Evolutionary conservation across 2,329 filamentous ascomycete species (phyloP), one percentile per base, ranked within the genome.

Genomic region (Trichoderma sp.): DNA sequence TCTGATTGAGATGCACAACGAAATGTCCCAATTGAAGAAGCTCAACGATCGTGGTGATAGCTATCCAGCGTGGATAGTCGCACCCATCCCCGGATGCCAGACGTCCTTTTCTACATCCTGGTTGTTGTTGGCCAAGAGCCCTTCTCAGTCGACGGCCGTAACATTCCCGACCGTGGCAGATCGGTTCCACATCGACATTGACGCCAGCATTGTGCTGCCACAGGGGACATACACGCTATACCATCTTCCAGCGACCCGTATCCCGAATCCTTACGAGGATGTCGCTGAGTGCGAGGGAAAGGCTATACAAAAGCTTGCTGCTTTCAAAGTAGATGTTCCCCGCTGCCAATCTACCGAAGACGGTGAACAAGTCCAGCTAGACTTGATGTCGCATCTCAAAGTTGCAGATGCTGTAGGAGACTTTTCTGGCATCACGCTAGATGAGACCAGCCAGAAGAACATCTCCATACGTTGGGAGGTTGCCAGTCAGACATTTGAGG

Each of bases 341-440:
- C 73, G 78, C 2, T 76, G 77, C 0, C 77, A 74, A 73, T 70
- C 75, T 26, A 73, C 71, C 0, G 68, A 73, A 0, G 70, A 76
- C 0, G 77, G 77, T 0, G 60, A 66, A 0, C 70, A 75, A 2
- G 14, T 75, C 1, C 73, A 78, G 11, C 24, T 78, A 75, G 60
- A 91, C 82, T 77, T 91, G 83, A 80, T 91, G 89, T 67, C 86
- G 79, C 83, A 89, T 84, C 79, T 91, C 87, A 82, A 89, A 84
- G 76, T 89, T 85, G 76, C 86, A 84, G 18, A 86, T 83, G 0
- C 69, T 4, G 71, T 77, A 0, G 69, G 73, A 1, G 72, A 76
- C 7, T 61, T 74, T 5, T 6, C 43, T 2, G 69, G 46, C 5
- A 63, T 77, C 1, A 56, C n/a, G 0, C 7, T 77, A 1, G 70